Percentiles rank a stretch among this genome's conserved stretches.
Conservation (phyloP, 2,329 filamentous ascomycete species). For the Claviceps sp. region DNA sequence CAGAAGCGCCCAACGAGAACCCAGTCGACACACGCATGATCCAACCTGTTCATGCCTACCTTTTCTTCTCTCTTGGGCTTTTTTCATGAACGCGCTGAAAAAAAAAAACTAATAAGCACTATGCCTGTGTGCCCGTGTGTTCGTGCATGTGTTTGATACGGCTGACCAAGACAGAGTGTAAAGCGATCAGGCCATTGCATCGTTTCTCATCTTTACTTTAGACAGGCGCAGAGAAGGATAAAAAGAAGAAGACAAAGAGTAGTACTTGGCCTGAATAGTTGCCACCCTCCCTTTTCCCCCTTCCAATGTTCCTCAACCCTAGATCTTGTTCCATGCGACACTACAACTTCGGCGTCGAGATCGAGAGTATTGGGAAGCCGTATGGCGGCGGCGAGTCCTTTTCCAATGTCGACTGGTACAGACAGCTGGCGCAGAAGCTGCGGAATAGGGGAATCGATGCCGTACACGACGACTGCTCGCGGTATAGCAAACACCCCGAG, state of each 20-base stretch:
- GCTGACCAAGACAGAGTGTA: not conserved
- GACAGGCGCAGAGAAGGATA: not conserved
- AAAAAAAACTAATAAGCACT: not conserved
- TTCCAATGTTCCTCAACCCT: not conserved
- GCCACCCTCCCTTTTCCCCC: not conserved
- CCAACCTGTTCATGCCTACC: not conserved
- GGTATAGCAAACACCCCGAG: conserved; percentile 27
- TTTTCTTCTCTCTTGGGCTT: not conserved
- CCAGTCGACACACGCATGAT: not conserved
- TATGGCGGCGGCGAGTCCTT: conserved; percentile 23
- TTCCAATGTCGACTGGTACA: conserved; percentile 27
- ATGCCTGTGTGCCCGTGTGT: not conserved
- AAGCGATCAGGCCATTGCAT: not conserved
- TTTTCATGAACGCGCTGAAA: not conserved
- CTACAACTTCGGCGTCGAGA: conserved; percentile 28
- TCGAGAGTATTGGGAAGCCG: conserved; percentile 24
- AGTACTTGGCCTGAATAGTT: not conserved
- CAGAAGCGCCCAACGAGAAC: not conserved
- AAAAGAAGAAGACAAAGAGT: not conserved
- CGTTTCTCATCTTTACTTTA: not conserved
- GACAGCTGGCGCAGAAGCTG: conserved; percentile 25
- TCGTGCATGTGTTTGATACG: not conserved
- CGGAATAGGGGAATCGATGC: conserved; percentile 24
- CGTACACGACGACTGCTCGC: conserved; percentile 23
- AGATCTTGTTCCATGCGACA: conserved; percentile 11